These are phyloP conservation scores for Spinacia oleracea DNA, from an alignment of 179 eudicot species.

Conservation along the genomic window DNA sequence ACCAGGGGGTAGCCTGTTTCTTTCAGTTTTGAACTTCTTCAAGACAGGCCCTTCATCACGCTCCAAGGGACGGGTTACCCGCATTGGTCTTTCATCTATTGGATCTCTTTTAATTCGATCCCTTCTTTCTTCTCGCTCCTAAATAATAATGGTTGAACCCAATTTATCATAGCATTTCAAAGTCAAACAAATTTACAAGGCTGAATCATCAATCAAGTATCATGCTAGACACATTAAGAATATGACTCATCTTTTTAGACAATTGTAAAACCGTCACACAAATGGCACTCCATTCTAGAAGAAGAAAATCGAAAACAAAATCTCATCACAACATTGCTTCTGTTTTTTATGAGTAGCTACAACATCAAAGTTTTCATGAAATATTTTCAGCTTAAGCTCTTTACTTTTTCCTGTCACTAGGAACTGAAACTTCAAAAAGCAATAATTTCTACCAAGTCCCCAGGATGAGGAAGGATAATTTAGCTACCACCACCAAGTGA, in stretches of 20 bases:
- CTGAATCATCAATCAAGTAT: background rate
- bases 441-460: background rate
- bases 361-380: background rate
- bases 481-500: background rate
- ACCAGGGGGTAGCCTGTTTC: constrained; percentile 74
- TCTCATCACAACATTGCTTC: background rate
- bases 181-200: background rate
- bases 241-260: background rate
- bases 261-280: background rate
- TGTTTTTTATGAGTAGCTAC: background rate
- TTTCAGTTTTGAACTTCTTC: constrained; percentile 48
- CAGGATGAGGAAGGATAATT: background rate
- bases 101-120: constrained; percentile 55
- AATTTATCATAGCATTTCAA: background rate
- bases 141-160: constrained; percentile 14
- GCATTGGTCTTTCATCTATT: constrained; percentile 54
- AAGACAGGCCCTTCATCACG: constrained; percentile 39
- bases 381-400: background rate
- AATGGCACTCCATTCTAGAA: background rate
- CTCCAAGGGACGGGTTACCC: constrained; percentile 34
- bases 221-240: background rate
- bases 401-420: background rate
- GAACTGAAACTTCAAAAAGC: background rate
- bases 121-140: constrained; percentile 87
- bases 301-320: background rate